phyloP scores from a whole-genome alignment of 163 green algal genomes.

The Chloromonas sp. region DNA sequence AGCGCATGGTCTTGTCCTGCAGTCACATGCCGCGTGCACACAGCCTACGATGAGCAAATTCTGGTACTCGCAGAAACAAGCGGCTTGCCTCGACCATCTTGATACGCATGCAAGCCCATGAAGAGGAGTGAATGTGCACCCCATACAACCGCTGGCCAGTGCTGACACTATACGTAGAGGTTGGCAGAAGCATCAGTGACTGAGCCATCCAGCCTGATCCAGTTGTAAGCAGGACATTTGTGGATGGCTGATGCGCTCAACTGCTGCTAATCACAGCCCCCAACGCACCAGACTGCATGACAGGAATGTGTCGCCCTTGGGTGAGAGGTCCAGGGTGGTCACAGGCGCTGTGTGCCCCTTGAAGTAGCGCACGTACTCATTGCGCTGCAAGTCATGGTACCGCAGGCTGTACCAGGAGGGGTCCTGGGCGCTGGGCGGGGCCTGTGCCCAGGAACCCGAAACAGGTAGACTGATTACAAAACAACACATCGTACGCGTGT shows the following conservation, averaged over 20 bases:
- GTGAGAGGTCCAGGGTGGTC: slow-evolving; percentile 72
- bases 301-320: slow-evolving; percentile 81
- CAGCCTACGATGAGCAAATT: too few relatives aligned
- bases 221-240: too few relatives aligned
- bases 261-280: too few relatives aligned
- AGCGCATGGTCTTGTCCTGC: slow-evolving; percentile 73
- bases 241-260: too few relatives aligned
- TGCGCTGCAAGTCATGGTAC: slow-evolving; percentile 80
- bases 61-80: neutral
- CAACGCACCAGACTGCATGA: slow-evolving; percentile 51
- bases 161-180: too few relatives aligned
- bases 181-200: too few relatives aligned
- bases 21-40: neutral
- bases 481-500: neutral
- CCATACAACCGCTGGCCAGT: too few relatives aligned
- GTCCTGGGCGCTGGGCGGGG: slow-evolving; percentile 7
- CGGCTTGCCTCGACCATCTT: too few relatives aligned
- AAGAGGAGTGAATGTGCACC: too few relatives aligned
- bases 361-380: slow-evolving; percentile 69
- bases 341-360: slow-evolving; percentile 67
- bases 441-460: neutral
- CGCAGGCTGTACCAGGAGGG: slow-evolving; percentile 52
- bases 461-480: neutral
- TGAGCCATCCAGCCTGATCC: too few relatives aligned
- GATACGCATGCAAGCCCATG: too few relatives aligned